Conservation (phyloP, 805 yeast species). For the Zygosaccharomyces siamensis region DNA sequence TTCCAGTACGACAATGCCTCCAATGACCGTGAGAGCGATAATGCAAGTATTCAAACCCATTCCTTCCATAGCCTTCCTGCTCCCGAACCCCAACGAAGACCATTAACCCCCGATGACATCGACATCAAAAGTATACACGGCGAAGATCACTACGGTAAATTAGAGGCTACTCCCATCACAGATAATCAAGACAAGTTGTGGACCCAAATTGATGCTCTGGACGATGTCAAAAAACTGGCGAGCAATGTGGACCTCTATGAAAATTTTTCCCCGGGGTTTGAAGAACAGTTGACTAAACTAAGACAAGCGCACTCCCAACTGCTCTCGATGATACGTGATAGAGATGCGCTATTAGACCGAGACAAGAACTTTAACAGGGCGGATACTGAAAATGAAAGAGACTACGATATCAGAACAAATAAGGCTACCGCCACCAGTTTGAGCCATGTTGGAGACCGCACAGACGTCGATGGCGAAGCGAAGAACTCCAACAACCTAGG, state of each 20-base stretch:
- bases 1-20: not conserved
- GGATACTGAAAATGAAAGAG: slow-evolving; percentile 9
- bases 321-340: slow-evolving; percentile 33
- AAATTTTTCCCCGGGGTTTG: slow-evolving; percentile 40
- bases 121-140: slow-evolving; percentile 7
- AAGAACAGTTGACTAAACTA: slow-evolving; percentile 41
- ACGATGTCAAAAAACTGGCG: slow-evolving; percentile 66
- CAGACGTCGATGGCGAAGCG: not conserved
- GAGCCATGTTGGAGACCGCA: slow-evolving; percentile 8
- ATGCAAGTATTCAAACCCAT: not conserved
- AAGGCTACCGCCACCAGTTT: slow-evolving; percentile 1
- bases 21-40: not conserved
- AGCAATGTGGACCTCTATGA: slow-evolving; percentile 40
- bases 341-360: slow-evolving; percentile 21
- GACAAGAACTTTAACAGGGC: slow-evolving; percentile 10
- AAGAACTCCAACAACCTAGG: not conserved
- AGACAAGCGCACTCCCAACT: slow-evolving; percentile 53
- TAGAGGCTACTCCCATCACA: slow-evolving; percentile 46
- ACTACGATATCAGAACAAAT: not conserved
- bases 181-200: slow-evolving; percentile 73
- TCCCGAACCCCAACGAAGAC: not conserved
- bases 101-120: not conserved
- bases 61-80: not conserved
- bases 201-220: slow-evolving; percentile 83
- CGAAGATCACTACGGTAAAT: slow-evolving; percentile 13